These are phyloP conservation scores for Microbotryomycetes sp. DNA, from an alignment of 1,284 basidiomycete genomes.

Conservation along the genomic window DNA sequence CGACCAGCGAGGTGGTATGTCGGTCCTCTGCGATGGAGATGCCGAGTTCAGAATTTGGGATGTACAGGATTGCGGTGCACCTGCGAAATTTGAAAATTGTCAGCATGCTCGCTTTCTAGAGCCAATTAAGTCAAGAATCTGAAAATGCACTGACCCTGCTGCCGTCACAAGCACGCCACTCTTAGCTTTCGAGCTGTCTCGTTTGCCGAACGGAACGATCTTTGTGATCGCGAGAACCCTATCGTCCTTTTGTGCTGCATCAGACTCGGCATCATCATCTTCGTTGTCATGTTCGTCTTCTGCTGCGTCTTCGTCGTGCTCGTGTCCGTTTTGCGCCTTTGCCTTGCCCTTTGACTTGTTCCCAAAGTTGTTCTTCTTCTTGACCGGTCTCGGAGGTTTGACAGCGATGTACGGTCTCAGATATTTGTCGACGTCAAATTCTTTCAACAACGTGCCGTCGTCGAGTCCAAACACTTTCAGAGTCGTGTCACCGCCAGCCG, in stretches of 20 bases:
- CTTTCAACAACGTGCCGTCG: constrained; percentile 7
- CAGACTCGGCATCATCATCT: constrained; percentile 1
- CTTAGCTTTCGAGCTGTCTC: constrained; percentile 5
- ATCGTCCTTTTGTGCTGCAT: background rate
- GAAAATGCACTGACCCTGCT: constrained; percentile 17
- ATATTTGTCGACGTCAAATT: constrained; percentile 17
- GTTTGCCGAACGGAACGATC: constrained; percentile 21
- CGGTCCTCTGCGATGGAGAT: background rate
- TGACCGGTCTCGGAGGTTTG: constrained; percentile 15
- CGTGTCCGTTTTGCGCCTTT: background rate
- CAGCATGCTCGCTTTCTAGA: background rate
- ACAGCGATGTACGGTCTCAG: constrained; percentile 22
- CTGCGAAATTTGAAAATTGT: background rate
- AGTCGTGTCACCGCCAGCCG: constrained; percentile 76
- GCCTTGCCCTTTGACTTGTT: constrained; percentile 14
- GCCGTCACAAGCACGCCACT: constrained; percentile 23
- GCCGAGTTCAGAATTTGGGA: constrained; percentile 21
- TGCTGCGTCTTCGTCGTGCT: background rate
- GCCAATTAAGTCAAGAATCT: background rate
- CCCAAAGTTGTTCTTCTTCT: constrained; percentile 11
- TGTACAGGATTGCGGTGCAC: constrained; percentile 26
- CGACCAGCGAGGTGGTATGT: constrained; percentile 16
- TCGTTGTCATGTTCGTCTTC: background rate
- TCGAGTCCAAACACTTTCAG: constrained; percentile 64
- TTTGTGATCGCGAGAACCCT: constrained; percentile 25